Evolutionary conservation across 2,329 filamentous ascomycete genomes (phyloP), one percentile per base, ranked within the genome.

Genomic region (Trichoderma guizhouense): DNA sequence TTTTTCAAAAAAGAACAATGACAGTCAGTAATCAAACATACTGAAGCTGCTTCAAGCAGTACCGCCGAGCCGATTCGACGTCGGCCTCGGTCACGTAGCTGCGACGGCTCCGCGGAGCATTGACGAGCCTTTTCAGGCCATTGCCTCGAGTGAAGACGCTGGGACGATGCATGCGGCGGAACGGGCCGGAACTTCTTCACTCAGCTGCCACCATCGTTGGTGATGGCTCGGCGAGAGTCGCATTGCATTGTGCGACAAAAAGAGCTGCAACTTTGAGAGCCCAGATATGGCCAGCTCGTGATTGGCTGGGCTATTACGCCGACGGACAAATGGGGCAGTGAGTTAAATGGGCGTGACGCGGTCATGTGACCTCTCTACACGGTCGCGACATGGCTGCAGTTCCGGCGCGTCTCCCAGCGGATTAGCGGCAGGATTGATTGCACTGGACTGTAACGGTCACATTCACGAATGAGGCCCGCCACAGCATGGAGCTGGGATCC

Each of bases 11-110:
- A n/a, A n/a, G 39, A 43, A 7, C 39, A 30, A 43, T 43, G 34
- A 5, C 39, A n/a, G 39, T 43, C 39, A 43, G 39, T n/a, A 43
- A 43, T 43, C 36, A 18, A 18, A 43, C 39, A 1, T 80, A 87
- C 85, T 84, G 82, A 53, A 90, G 79, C 77, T 89, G 87, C 71
- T 83, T 82, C 30, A 85, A 75, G 78, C 88, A 90, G 77, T 89
- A 89, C 67, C 81, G 80, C 69, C 87, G 82, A 24, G 88, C 87
- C 71, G 86, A 84, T 47, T 83, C 82, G 63, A 89, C 80, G 53
- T 89, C 87, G 30, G 83, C 81, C 39, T 87, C 84, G 3, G 86
- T 87, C 69, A 84, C 82, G 66, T 86, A 85, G 72, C 69, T 60
- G 64, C 79, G 80, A 62, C 81, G 75, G 72, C 69, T 73, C 39